Evolutionary conservation across 768 basidiomycete species (phyloP), one percentile per base, ranked within the genome.

Genomic region (Amanita pseudoporphyria): DNA sequence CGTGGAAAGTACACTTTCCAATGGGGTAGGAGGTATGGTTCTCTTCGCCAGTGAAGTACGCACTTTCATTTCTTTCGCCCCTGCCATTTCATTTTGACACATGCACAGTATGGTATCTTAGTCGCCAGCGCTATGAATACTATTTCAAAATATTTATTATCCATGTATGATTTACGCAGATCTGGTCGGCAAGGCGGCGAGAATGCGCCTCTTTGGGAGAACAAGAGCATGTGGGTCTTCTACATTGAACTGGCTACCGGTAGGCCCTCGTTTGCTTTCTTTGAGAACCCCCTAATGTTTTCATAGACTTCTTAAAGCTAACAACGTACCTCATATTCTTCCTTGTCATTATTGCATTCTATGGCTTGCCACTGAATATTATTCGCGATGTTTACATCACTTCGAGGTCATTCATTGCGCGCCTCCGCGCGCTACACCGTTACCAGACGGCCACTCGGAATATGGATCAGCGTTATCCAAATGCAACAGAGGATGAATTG

Each of bases 321-420:
- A 72, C 84, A 32, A 95, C 88, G 0, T 99, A 98, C 67, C 76
- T 97, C 54, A 67, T 83, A 31, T 98, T 97, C 77, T 99, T 98
- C 74, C 74, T 79, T 52, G 81, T 97, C 59, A 94, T 98, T 61
- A 84, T 97, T 58, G 84, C 90, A 2, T 86, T 88, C 69, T 94
- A 96, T 59, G 94, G 94, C 16, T 73, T 99, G 32, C 96, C 96
- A 1, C 73, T 99, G 49, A 97, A 99, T 70, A 94, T 98, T 55
- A 78, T 98, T 54, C 86, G 96, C 44, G 95, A 98, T 68, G 91
- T 99, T 40, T 98, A 95, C 68, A 79, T 96, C 59, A 96, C 96
- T 1, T 84, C 90, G 5, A 81, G 92, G 16, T 95, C 95, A 2
- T 97, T 99, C 71, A 70, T 93, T 57, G 79, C 83, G 2, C 81